Percentiles rank a stretch among this genome's conserved stretches.
Evolutionary conservation across 1,284 basidiomycete species (phyloP).

Genomic region (Cryptococcus sp.): DNA sequence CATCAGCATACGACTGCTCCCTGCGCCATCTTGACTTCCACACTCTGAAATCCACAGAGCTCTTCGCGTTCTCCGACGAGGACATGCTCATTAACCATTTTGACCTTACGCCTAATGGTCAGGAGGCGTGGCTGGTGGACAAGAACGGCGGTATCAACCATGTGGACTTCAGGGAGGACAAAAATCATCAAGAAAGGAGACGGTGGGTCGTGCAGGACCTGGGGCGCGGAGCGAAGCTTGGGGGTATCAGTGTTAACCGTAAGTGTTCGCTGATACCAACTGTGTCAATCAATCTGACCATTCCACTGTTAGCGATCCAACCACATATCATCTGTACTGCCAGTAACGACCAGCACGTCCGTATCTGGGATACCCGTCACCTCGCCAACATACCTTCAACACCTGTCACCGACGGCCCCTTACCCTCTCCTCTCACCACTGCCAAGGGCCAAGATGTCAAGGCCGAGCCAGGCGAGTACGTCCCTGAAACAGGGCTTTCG

Average conservation of each 20-base stretch:
- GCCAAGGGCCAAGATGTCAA: constrained; percentile 6
- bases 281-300: background rate
- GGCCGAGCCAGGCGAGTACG: too few relatives aligned
- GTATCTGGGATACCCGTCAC: constrained; percentile 48
- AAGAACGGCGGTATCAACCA: constrained; percentile 52
- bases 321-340: constrained; percentile 49
- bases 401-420: background rate
- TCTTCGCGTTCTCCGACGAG: constrained; percentile 49
- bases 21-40: constrained; percentile 50
- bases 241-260: constrained; percentile 50
- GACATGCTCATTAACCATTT: constrained; percentile 52
- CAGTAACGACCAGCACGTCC: constrained; percentile 43
- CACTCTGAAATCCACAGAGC: constrained; percentile 45
- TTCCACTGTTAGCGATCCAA: constrained; percentile 31
- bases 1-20: constrained; percentile 53
- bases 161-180: constrained; percentile 48
- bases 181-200: constrained; percentile 23
- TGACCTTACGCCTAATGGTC: constrained; percentile 49
- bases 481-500: too few relatives aligned
- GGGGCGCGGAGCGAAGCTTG: constrained; percentile 46
- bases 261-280: constrained; percentile 13
- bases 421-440: constrained; percentile 12
- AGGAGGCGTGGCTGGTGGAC: constrained; percentile 51
- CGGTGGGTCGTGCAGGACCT: constrained; percentile 43
- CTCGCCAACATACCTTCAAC: constrained; percentile 28